A percentile compares a stretch with the other conserved stretches of the same genome.
phyloP scores from a whole-genome alignment of 169 alveolate genomes.

The Eimeria acervulina region DNA sequence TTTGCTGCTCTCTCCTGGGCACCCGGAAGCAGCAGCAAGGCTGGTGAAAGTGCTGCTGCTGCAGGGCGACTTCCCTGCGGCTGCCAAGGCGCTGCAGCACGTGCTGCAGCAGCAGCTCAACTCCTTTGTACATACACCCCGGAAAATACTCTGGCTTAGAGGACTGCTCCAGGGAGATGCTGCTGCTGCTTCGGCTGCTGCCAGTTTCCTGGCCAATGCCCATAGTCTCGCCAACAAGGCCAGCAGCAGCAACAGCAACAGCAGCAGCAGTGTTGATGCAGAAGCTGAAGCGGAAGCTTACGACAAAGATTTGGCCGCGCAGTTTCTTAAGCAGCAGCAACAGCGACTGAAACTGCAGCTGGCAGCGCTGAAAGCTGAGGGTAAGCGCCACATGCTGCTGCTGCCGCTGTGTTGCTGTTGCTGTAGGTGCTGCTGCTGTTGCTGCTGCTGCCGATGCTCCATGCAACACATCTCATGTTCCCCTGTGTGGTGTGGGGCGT shows the following conservation, averaged over 20 bases:
- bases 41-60: slow-evolving; percentile 77
- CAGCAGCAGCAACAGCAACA: slow-evolving; percentile 38
- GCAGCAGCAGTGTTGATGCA: slow-evolving; percentile 35
- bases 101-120: slow-evolving; percentile 38
- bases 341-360: slow-evolving; percentile 61
- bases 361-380: slow-evolving; percentile 60
- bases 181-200: slow-evolving; percentile 73
- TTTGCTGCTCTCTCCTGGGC: slow-evolving; percentile 73
- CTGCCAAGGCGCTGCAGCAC: slow-evolving; percentile 75
- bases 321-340: slow-evolving; percentile 70
- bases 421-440: neutral
- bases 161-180: slow-evolving; percentile 65
- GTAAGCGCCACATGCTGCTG: slow-evolving; percentile 20
- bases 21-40: slow-evolving; percentile 64
- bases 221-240: slow-evolving; percentile 29
- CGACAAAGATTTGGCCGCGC: slow-evolving; percentile 51
- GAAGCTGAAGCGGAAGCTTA: slow-evolving; percentile 46
- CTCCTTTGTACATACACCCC: slow-evolving; percentile 26
- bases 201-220: slow-evolving; percentile 41
- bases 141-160: slow-evolving; percentile 74
- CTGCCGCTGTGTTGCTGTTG: slow-evolving; percentile 53
- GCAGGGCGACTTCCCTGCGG: slow-evolving; percentile 78
- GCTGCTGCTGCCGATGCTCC: neutral
- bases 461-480: neutral
- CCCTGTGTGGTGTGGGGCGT: neutral